Percentiles rank a stretch among this genome's conserved stretches.
Conservation (phyloP, 1,284 basidiomycete species). For the Prillingera fragicola region DNA sequence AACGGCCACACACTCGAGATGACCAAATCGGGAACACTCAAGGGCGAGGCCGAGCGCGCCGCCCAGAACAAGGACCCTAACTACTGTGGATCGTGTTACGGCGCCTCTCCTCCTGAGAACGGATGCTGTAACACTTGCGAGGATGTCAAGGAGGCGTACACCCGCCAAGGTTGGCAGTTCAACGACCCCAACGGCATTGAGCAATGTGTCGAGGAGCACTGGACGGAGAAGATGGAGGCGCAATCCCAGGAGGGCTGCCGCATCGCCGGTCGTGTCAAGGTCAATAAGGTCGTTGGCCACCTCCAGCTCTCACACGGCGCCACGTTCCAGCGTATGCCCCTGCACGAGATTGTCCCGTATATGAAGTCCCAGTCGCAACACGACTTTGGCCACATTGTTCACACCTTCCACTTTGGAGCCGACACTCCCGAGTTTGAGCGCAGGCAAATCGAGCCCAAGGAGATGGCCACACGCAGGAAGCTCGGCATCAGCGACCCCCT, state of each 20-base stretch:
- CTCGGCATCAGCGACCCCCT: slow-evolving; percentile 80
- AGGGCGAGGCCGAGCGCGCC: slow-evolving; percentile 79
- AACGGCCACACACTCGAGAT: slow-evolving; percentile 59
- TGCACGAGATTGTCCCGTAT: slow-evolving; percentile 90
- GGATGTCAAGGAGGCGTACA: slow-evolving; percentile 84
- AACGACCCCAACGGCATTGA: slow-evolving; percentile 83
- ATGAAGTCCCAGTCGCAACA: slow-evolving; percentile 79
- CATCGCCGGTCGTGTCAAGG: slow-evolving; percentile 79
- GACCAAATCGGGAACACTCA: slow-evolving; percentile 52
- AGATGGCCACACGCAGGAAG: slow-evolving; percentile 60
- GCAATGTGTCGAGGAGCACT: slow-evolving; percentile 88
- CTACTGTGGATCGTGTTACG: slow-evolving; percentile 97
- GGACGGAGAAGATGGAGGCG: slow-evolving; percentile 87
- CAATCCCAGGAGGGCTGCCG: slow-evolving; percentile 94
- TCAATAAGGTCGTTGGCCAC: slow-evolving; percentile 88
- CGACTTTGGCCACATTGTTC: slow-evolving; percentile 87
- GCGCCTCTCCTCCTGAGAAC: slow-evolving; percentile 69
- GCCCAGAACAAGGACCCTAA: slow-evolving; percentile 57
- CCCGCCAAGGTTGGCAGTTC: slow-evolving; percentile 92
- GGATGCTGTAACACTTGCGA: slow-evolving; percentile 98
- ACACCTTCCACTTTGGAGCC: slow-evolving; percentile 75
- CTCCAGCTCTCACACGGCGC: slow-evolving; percentile 77
- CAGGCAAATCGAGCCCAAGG: slow-evolving; percentile 50
- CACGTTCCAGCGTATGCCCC: slow-evolving; percentile 83
- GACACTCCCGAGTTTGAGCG: slow-evolving; percentile 51